phyloP scores from a whole-genome alignment of 108 stramenopile species.

The Tribonema minus region DNA sequence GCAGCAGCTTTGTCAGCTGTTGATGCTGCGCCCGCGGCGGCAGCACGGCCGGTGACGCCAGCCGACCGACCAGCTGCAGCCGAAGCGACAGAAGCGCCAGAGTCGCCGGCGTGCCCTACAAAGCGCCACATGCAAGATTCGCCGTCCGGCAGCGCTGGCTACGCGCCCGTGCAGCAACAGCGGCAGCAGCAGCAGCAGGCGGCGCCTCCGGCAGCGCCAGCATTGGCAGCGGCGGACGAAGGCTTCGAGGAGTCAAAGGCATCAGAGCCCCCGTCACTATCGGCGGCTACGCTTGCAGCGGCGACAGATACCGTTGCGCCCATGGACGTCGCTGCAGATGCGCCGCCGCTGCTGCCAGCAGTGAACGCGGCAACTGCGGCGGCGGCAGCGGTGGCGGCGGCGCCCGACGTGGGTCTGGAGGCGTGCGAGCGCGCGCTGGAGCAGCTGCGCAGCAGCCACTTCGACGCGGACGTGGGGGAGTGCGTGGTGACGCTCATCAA shows the following conservation, averaged over 20 bases:
- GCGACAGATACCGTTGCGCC: background rate
- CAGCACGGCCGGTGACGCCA: background rate
- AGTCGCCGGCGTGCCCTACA: too few species aligned
- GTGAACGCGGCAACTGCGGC: too few species aligned
- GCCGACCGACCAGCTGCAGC: background rate
- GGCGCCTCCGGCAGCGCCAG: background rate
- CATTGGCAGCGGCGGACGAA: background rate
- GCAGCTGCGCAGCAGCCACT: conserved; percentile 4
- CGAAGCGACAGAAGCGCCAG: background rate
- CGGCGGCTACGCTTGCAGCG: background rate
- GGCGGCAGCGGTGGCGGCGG: too few species aligned
- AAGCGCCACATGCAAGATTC: background rate
- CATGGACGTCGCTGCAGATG: background rate
- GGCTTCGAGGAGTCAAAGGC: background rate
- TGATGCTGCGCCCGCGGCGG: background rate
- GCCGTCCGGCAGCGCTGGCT: conserved; percentile 1
- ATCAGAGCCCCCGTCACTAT: background rate
- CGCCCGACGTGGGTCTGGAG: too few species aligned
- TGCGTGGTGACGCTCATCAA: conserved; percentile 23
- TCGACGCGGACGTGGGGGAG: conserved; percentile 17
- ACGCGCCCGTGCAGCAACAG: background rate
- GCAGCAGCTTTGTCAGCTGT: background rate
- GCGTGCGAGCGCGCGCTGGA: conserved; percentile 14
- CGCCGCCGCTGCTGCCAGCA: background rate
- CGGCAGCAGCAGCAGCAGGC: background rate